These are phyloP conservation scores for Takashimella koratensis DNA, from an alignment of 1,284 basidiomycete genomes.

Conservation along the genomic window DNA sequence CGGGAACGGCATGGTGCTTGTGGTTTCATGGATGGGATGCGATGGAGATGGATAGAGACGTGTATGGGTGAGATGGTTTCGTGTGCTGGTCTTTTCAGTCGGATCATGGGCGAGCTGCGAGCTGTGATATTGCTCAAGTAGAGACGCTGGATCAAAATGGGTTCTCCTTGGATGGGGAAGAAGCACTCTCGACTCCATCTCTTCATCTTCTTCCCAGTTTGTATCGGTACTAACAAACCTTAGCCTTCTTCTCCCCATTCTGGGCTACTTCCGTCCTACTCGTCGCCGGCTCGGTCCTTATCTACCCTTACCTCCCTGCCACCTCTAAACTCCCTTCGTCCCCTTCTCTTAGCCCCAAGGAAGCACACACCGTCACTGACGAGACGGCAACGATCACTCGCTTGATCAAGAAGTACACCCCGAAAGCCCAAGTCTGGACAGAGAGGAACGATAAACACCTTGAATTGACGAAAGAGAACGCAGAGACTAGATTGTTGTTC, in stretches of 20 bases:
- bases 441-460: conserved; percentile 49
- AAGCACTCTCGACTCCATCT: too few species aligned
- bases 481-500: conserved; percentile 49
- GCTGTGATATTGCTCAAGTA: too few species aligned
- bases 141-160: too few species aligned
- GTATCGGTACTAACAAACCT: too few species aligned
- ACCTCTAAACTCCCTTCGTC: conserved; percentile 29
- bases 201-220: too few species aligned
- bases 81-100: too few species aligned
- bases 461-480: conserved; percentile 41
- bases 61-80: too few species aligned
- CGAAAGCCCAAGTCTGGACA: conserved; percentile 33
- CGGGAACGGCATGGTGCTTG: too few species aligned
- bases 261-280: conserved; percentile 41
- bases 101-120: too few species aligned
- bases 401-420: conserved; percentile 39
- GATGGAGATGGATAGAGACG: too few species aligned
- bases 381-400: conserved; percentile 41
- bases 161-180: too few species aligned
- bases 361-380: conserved; percentile 19
- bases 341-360: conserved; percentile 34
- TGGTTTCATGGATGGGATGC: too few species aligned
- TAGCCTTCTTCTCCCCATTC: conserved; percentile 45
- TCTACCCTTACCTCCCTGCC: conserved; percentile 41
- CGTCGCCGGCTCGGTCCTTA: conserved; percentile 26